Conservation (phyloP, 139 green algal genomes). For the Axilococcus clingmanii region DNA sequence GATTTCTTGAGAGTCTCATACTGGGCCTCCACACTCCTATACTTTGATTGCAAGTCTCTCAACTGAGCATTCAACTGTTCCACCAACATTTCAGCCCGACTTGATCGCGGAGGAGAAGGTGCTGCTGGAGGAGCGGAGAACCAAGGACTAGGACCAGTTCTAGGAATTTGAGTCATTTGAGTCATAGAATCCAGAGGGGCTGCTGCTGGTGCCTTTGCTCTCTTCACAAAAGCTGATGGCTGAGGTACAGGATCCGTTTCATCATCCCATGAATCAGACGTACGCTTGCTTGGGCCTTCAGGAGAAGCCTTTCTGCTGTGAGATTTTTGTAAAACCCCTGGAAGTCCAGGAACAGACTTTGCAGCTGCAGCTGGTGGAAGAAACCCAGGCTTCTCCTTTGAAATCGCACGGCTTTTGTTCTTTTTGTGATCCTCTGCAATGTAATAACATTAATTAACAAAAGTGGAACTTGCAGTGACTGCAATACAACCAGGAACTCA, state of each 20-base stretch:
- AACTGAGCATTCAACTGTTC: neutral
- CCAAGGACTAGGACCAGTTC: neutral
- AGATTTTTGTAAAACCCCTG: neutral
- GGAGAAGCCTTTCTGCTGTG: too few species aligned
- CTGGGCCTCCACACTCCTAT: slow-evolving; percentile 9
- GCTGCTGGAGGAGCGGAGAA: neutral
- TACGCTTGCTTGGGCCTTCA: too few species aligned
- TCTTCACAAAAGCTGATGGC: too few species aligned
- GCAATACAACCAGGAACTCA: slow-evolving; percentile 6
- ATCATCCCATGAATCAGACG: too few species aligned
- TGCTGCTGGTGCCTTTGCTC: too few species aligned
- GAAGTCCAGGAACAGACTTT: slow-evolving; percentile 1
- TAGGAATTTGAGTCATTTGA: too few species aligned
- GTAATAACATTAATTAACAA: neutral
- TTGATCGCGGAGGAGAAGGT: neutral
- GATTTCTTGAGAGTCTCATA: slow-evolving; percentile 20
- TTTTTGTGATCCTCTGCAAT: neutral
- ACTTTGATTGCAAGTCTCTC: slow-evolving; percentile 4
- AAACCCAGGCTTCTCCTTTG: neutral
- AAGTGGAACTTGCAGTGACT: neutral
- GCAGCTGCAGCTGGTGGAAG: neutral
- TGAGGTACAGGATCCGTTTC: too few species aligned
- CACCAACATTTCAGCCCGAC: neutral
- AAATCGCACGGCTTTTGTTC: neutral
- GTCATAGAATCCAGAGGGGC: too few species aligned